phyloP scores from a whole-genome alignment of 805 yeast genomes.

The Wickerhamomyces strasburgensis region DNA sequence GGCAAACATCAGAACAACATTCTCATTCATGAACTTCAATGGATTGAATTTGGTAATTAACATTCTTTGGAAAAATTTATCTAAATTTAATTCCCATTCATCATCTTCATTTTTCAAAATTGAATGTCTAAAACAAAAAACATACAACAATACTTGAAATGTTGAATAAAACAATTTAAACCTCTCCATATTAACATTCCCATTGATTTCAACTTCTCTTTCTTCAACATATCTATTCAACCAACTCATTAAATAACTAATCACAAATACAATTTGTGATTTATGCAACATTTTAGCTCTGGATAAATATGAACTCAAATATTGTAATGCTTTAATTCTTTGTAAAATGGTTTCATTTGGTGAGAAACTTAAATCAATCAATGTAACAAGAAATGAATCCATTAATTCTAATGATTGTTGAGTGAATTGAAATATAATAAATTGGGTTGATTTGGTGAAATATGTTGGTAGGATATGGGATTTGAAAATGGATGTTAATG shows the following conservation, averaged over 20 bases:
- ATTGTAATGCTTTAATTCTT: slow-evolving; percentile 86
- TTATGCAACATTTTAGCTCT: slow-evolving; percentile 71
- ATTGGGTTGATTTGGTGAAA: slow-evolving; percentile 84
- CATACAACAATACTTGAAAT: slow-evolving; percentile 83
- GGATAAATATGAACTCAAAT: slow-evolving; percentile 84
- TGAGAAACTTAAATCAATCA: slow-evolving; percentile 79
- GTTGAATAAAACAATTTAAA: slow-evolving; percentile 87
- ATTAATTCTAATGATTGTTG: slow-evolving; percentile 78
- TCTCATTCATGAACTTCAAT: slow-evolving; percentile 85
- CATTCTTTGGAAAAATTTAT: slow-evolving; percentile 80
- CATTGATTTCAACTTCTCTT: slow-evolving; percentile 76
- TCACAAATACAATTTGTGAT: slow-evolving; percentile 73
- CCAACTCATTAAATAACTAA: slow-evolving; percentile 83
- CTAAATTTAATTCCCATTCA: slow-evolving; percentile 76
- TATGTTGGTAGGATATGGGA: slow-evolving; percentile 87
- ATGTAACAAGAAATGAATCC: slow-evolving; percentile 76
- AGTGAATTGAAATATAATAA: slow-evolving; percentile 71
- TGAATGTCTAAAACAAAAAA: slow-evolving; percentile 82
- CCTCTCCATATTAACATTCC: slow-evolving; percentile 75
- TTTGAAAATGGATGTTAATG: slow-evolving; percentile 70
- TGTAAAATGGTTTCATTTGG: slow-evolving; percentile 64
- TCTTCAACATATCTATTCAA: slow-evolving; percentile 73
- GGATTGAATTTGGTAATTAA: slow-evolving; percentile 90
- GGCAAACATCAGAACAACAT: slow-evolving; percentile 91
- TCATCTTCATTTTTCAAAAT: slow-evolving; percentile 40